Conservation (phyloP, 306 rosid species). For the Prunus mongolica region DNA sequence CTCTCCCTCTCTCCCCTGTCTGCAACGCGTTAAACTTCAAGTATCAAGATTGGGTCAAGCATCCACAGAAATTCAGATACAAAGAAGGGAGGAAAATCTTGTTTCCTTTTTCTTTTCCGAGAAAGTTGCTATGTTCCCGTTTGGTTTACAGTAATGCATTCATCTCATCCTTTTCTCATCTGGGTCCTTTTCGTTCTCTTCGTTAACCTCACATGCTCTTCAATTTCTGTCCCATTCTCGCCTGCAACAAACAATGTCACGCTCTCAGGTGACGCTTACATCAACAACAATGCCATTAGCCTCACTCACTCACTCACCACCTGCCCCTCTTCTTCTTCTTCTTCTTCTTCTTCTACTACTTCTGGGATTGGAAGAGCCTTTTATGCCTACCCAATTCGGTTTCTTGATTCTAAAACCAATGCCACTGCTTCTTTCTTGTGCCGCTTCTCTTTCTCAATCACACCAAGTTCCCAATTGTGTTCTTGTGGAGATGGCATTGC, state of each 20-base stretch:
- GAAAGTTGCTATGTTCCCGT: background rate
- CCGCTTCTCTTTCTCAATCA: slow-evolving; percentile 59
- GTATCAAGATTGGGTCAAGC: background rate
- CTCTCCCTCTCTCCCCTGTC: background rate
- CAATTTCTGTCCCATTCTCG: slow-evolving; percentile 28
- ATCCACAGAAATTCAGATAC: background rate
- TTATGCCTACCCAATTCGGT: slow-evolving; percentile 54
- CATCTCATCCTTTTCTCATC: background rate
- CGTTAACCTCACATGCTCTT: slow-evolving; percentile 15
- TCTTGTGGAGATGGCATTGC: slow-evolving; percentile 63
- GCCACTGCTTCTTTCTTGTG: slow-evolving; percentile 62
- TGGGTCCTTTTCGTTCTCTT: slow-evolving; percentile 25
- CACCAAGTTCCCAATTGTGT: slow-evolving; percentile 45
- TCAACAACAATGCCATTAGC: slow-evolving; percentile 40
- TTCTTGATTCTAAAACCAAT: slow-evolving; percentile 61
- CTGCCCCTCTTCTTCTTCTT: slow-evolving; percentile 31
- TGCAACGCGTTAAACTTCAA: background rate
- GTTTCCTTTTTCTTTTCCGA: background rate
- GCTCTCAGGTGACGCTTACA: slow-evolving; percentile 68
- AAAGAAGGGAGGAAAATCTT: background rate
- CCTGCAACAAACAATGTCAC: slow-evolving; percentile 51
- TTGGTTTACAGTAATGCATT: slow-evolving; percentile 26
- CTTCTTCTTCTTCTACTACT: slow-evolving; percentile 26
- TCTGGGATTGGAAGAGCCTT: slow-evolving; percentile 63
- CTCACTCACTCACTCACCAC: slow-evolving; percentile 53